These are phyloP conservation scores for Tulasnella sp. DNA, from an alignment of 768 basidiomycete species.

Conservation along the genomic window DNA sequence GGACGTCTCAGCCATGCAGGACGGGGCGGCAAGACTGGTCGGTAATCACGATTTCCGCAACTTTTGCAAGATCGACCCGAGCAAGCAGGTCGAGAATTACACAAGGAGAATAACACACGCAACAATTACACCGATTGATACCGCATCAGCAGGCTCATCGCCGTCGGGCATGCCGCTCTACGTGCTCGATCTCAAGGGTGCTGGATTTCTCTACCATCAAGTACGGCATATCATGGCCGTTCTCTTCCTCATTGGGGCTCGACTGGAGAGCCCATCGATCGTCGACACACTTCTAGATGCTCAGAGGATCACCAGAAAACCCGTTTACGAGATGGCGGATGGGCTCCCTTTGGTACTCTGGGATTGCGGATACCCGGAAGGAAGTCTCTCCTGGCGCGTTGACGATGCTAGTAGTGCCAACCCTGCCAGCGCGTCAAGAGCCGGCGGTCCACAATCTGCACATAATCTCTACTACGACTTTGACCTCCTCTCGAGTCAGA, in stretches of 20 bases:
- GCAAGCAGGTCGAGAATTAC: slow-evolving; percentile 82
- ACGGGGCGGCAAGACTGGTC: slow-evolving; percentile 56
- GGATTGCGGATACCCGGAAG: slow-evolving; percentile 66
- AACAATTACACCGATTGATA: slow-evolving; percentile 39
- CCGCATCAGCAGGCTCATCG: background rate
- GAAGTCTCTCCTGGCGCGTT: slow-evolving; percentile 62
- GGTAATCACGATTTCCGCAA: slow-evolving; percentile 96
- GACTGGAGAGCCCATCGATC: slow-evolving; percentile 62
- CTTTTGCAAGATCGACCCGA: slow-evolving; percentile 83
- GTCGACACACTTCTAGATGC: slow-evolving; percentile 63
- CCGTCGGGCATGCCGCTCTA: slow-evolving; percentile 29
- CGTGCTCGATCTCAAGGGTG: slow-evolving; percentile 77
- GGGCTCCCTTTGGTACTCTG: slow-evolving; percentile 84
- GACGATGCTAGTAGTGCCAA: slow-evolving; percentile 27
- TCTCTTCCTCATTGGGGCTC: slow-evolving; percentile 75
- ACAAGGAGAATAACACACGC: slow-evolving; percentile 55
- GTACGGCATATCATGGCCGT: slow-evolving; percentile 90
- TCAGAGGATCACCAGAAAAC: slow-evolving; percentile 52
- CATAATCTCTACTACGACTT: background rate
- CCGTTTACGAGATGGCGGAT: slow-evolving; percentile 90
- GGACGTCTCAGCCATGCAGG: slow-evolving; percentile 62
- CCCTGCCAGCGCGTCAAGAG: slow-evolving; percentile 15
- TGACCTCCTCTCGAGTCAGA: slow-evolving; percentile 36
- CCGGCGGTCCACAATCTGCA: slow-evolving; percentile 17
- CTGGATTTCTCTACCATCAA: slow-evolving; percentile 90